Evolutionary conservation across 352 stramenopile species (phyloP), one percentile per base, ranked within the genome.

Genomic region (Pilasporangium apinafurcum): DNA sequence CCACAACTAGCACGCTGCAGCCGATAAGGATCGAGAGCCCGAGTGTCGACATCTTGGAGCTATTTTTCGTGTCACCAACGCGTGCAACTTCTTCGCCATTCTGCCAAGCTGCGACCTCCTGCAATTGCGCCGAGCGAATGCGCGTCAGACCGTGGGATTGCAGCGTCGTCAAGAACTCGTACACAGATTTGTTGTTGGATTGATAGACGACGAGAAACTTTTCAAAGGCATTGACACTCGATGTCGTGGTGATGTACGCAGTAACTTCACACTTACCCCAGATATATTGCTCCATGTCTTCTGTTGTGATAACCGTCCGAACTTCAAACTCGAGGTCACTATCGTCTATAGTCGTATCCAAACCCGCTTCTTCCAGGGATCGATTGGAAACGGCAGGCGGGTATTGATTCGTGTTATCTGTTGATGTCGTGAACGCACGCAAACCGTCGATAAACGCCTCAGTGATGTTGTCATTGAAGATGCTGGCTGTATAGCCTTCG

Each of bases 401-500:
- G 32, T 24, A 37, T 2, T 25, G 34, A 4, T 46, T 24, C n/a
- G 25, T 51, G 5, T 36, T 48, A 21, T 59, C 29, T 4, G 44
- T 45, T 8, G 32, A 26, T 7, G 44, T 65, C 46, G 72, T 62
- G 51, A 61, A 76, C 28, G 55, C 41, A n/a, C 53, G 49, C 12
- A 73, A 50, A 7, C 65, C 65, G 0, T 52, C 41, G 2, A 39
- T 56, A 41, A 77, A 73, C 10, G 58, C 57, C 5, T 48, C 35
- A 12, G 53, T 47, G 12, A 73, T 53, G 10, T 68, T 31, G 2
- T 34, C 47, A 50, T 74, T 73, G 57, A 80, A 72, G 32, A 62
- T 60, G 36, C 56, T 63, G 8, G 56, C 60, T 3, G 67, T 65
- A 53, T 76, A 80, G 14, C 67, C 67, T 38, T 74, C 63, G 16